phyloP scores from a whole-genome alignment of 345 rosid species.

The Rhodamnia rubescens region DNA sequence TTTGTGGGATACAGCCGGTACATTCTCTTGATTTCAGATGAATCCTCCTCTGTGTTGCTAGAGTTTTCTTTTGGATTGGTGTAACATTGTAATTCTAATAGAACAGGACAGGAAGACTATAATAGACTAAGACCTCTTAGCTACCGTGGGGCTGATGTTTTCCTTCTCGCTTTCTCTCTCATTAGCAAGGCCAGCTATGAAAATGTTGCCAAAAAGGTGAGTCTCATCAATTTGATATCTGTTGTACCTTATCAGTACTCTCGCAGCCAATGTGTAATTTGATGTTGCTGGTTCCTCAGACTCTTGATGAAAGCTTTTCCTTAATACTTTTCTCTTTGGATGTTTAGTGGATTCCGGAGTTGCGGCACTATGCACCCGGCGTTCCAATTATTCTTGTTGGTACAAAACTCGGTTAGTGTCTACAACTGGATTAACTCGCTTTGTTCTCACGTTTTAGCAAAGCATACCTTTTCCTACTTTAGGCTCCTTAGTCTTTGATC shows the following conservation, averaged over 20 bases:
- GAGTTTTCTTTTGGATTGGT: background rate
- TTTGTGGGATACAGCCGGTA: conserved; percentile 84
- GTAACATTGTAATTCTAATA: conserved; percentile 4
- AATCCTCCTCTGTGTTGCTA: background rate
- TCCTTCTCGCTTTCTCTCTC: conserved; percentile 82
- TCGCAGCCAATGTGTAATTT: background rate
- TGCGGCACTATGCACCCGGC: conserved; percentile 77
- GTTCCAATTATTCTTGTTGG: conserved; percentile 58
- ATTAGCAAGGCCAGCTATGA: conserved; percentile 95
- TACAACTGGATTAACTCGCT: background rate
- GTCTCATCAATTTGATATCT: conserved; percentile 4
- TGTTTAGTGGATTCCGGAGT: conserved; percentile 90
- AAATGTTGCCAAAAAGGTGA: conserved; percentile 73
- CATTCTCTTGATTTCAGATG: background rate
- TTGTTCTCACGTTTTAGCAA: background rate
- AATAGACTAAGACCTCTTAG: conserved; percentile 86
- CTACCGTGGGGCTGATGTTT: conserved; percentile 89
- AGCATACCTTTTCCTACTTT: background rate
- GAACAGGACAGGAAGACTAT: conserved; percentile 89
- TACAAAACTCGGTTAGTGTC: conserved; percentile 40
- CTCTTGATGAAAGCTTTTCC: background rate
- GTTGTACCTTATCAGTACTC: background rate
- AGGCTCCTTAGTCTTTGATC: background rate
- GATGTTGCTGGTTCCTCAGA: background rate
- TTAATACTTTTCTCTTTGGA: conserved; percentile 1